A percentile compares a stretch with the other conserved stretches of the same genome.
These are phyloP conservation scores for Cladosporium sp. DNA, from an alignment of 2,329 filamentous ascomycete genomes.

Conservation along the genomic window DNA sequence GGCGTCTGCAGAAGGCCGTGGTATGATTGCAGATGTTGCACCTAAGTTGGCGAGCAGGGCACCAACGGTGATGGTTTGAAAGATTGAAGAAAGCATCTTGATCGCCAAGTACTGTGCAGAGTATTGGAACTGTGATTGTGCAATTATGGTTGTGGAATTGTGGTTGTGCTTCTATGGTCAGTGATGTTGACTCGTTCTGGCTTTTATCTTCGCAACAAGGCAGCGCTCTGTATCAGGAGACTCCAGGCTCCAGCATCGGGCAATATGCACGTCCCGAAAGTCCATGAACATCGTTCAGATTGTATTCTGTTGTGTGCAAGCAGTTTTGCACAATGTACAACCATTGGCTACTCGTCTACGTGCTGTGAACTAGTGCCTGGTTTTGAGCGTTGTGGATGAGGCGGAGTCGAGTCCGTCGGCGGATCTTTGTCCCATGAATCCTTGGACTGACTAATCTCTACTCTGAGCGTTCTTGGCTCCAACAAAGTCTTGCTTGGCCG, in stretches of 20 bases:
- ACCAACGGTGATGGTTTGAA: background rate
- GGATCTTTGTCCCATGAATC: background rate
- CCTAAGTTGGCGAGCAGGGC: background rate
- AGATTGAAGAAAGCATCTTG: background rate
- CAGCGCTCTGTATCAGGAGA: background rate
- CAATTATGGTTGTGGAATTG: background rate
- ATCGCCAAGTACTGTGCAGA: background rate
- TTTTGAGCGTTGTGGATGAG: background rate
- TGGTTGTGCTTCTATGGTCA: background rate
- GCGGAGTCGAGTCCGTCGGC: background rate
- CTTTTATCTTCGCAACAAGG: background rate
- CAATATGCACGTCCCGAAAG: background rate
- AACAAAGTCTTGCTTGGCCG: background rate
- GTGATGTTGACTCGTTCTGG: background rate
- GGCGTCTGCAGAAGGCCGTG: background rate
- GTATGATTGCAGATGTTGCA: background rate
- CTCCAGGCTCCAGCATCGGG: background rate
- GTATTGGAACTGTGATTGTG: background rate
- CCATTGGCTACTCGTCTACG: background rate
- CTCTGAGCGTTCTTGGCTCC: background rate
- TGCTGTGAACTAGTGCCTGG: background rate
- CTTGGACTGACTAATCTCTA: background rate
- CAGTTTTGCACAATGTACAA: background rate
- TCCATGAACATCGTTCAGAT: background rate
- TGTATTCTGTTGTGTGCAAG: background rate